Base-by-base conservation (phyloP, 2,329 filamentous ascomycete species). In the Ophiocordyceps australis region DNA sequence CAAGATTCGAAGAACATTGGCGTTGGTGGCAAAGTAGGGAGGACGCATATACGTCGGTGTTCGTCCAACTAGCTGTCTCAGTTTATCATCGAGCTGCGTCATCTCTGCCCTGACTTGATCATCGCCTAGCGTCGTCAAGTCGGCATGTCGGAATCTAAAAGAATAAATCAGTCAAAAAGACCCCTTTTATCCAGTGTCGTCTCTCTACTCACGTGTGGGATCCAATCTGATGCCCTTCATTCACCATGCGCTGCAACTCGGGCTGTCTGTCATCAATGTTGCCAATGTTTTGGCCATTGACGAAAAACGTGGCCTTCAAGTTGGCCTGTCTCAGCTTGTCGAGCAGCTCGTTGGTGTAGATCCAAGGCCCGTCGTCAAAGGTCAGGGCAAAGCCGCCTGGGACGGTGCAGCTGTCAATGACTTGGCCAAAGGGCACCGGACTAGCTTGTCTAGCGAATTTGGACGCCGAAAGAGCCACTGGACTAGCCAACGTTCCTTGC, bases 141-240 rank as follows among this genome's bases (percentile, higher is more conserved):
- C 42, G 9, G 39, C 37, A 32, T 57, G 52, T 35, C 33, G 38
- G 36, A 45, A 15, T 36, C 45, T 11, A 13, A 3, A 10, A 4
- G n/a, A 6, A 12, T n/a, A n/a, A n/a, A 16, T 24, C 16, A 24
- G 23, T 8, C 9, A 7, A 7, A 2, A 8, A 5, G 12, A 13
- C 4, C 36, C 34, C 23, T 39, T 36, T 6, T 32, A 32, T 4
- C 32, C 33, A 12, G 22, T 26, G 12, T 12, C 10, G 9, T 9
- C 10, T 17, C 4, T 13, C 14, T 17, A 38, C 38, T 15, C 42
- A 43, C 41, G 50, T 52, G 23, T 50, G 66, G 7, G 55, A 60
- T 23, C 58, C 65, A 31, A 71, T 52, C 45, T 71, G 65, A 39
- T 70, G 65, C 10, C 61, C 50, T 7, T 47, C 59, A 25, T 43